Base-by-base conservation (phyloP, 345 rosid genomes). In the Eutrema yunnanense region DNA sequence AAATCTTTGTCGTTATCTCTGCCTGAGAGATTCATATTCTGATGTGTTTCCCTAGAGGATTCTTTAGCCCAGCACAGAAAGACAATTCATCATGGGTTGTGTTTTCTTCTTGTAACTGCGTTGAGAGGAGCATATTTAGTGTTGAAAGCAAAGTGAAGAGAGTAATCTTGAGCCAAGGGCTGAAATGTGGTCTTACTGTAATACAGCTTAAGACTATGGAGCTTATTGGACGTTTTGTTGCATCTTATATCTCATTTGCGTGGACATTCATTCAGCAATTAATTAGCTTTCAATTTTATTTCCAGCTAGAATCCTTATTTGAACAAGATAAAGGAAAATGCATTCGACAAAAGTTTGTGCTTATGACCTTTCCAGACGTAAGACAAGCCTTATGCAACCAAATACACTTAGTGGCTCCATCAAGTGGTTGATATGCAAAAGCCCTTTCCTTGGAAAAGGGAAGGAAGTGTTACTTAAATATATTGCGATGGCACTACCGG, bases 1-100 rank as follows among this genome's bases (percentile, higher is more conserved):
- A 89, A 12, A 57, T 16, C 52, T 22, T 33, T 58, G 9, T 30
- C 27, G 40, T 43, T 27, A 26, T 27, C 65, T 42, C 65, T 29
- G 8, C 33, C 43, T 22, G 12, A 61, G 38, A 51, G 50, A 61
- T 53, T 68, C 41, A 44, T 43, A 11, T 54, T 38, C 22, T 63
- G 5, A 69, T 47, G 37, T 54, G 30, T 34, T 36, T 62, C 50
- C 62, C 4, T 33, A 19, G 50, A 74, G 37, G 14, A 53, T 34
- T 33, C 56, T n/a, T 36, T 44, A 37, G 55, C 32, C 27, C 63
- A 47, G 29, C 53, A n/a, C 58, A 47, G 26, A 36, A 55, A 37
- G 34, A 6, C 66, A 41, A 19, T 22, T 22, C 26, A 32, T 32
- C 50, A 61, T 34, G 48, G 47, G 12, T 63, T 53, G 56, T 53